These are phyloP conservation scores for Globisporangium nodosum DNA, from an alignment of 352 stramenopile genomes.

Conservation along the genomic window DNA sequence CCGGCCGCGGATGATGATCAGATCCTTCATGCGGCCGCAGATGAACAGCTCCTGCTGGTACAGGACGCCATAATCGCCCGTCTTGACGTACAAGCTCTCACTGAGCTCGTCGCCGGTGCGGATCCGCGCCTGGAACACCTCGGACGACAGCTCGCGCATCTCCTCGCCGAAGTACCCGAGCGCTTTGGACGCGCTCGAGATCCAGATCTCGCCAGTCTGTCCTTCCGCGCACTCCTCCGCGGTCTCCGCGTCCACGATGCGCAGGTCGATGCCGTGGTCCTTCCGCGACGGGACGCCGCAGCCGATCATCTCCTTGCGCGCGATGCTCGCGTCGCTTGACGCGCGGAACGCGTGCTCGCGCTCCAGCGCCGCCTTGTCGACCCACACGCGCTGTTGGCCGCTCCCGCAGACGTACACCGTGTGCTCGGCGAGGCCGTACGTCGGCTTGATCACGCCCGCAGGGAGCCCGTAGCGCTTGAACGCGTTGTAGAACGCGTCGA, in stretches of 20 bases:
- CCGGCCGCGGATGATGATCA: constrained; percentile 98
- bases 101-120: constrained; percentile 18
- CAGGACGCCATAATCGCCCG: constrained; percentile 97
- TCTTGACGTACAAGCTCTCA: constrained; percentile 81
- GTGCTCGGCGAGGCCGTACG: constrained; percentile 99
- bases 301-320: constrained; percentile 87
- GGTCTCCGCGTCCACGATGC: constrained; percentile 90
- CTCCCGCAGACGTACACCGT: constrained; percentile 97
- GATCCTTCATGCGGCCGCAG: constrained; percentile 97
- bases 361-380: constrained; percentile 91
- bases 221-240: constrained; percentile 34
- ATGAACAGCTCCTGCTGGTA: constrained; percentile 96
- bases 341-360: constrained; percentile 55
- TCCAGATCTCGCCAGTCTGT: constrained; percentile 86
- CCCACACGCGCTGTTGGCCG: constrained; percentile 82
- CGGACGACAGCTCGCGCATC: constrained; percentile 70
- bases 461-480: constrained; percentile 89
- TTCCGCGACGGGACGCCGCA: constrained; percentile 88
- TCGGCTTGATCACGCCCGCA: constrained; percentile 91
- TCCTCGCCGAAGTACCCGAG: constrained; percentile 89
- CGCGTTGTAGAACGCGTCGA: constrained; percentile 84
- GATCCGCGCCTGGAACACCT: constrained; percentile 88
- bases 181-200: constrained; percentile 89
- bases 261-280: constrained; percentile 88
- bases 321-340: constrained; percentile 14